Evolutionary conservation across 2,329 filamentous ascomycete species (phyloP).

Genomic region (Mycosphaerella sp.): DNA sequence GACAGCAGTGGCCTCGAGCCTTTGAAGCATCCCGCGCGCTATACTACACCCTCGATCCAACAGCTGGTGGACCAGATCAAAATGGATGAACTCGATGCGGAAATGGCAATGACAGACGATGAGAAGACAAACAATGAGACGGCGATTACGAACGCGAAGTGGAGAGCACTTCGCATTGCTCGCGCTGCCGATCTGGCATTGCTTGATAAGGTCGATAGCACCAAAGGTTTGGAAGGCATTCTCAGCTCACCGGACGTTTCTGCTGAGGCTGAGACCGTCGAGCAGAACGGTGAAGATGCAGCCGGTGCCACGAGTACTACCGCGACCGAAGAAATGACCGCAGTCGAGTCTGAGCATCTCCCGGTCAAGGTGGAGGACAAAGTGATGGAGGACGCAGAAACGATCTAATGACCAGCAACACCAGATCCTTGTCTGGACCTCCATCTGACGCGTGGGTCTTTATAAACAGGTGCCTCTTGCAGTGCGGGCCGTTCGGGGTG

Average conservation of each 20-base stretch:
- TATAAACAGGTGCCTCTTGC: not conserved
- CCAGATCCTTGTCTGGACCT: slow-evolving; percentile 1
- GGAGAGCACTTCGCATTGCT: slow-evolving; percentile 79
- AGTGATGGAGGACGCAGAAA: slow-evolving; percentile 10
- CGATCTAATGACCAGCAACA: slow-evolving; percentile 4
- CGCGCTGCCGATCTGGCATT: slow-evolving; percentile 64
- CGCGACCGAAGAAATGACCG: slow-evolving; percentile 8
- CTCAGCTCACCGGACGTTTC: slow-evolving; percentile 10
- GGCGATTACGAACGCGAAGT: slow-evolving; percentile 79
- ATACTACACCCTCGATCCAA: slow-evolving; percentile 62
- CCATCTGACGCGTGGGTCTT: not conserved
- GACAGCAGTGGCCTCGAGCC: slow-evolving; percentile 60
- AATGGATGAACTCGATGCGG: slow-evolving; percentile 76
- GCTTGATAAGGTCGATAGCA: slow-evolving; percentile 84
- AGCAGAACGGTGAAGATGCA: slow-evolving; percentile 17
- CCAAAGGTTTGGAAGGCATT: slow-evolving; percentile 56
- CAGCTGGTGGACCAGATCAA: slow-evolving; percentile 68
- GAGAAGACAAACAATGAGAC: slow-evolving; percentile 57
- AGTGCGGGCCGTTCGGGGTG: not conserved
- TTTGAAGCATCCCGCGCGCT: slow-evolving; percentile 60
- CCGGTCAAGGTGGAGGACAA: slow-evolving; percentile 6
- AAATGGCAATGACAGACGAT: slow-evolving; percentile 64
- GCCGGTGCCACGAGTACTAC: not conserved
- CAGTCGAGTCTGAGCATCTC: slow-evolving; percentile 5
- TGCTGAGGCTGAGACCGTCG: slow-evolving; percentile 12